phyloP scores from a whole-genome alignment of 163 green algal genomes.

The Coccomyxa subellipsoidea region DNA sequence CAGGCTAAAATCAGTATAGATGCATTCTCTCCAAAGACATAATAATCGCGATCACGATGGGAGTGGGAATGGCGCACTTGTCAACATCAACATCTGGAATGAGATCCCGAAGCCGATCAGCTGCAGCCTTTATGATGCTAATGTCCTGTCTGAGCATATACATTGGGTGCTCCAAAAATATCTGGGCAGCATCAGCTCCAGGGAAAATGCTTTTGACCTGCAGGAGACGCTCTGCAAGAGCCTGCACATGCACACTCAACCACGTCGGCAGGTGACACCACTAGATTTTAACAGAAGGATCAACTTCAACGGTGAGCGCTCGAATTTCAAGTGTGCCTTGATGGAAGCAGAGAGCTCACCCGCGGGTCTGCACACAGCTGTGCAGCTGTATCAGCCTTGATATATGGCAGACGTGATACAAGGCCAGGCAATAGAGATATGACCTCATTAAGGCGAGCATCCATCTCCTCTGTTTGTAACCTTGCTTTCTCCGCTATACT shows the following conservation, averaged over 20 bases:
- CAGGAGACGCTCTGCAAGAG: slow-evolving; percentile 34
- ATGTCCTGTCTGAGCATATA: slow-evolving; percentile 28
- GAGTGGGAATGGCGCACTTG: background rate
- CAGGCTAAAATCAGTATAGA: no score
- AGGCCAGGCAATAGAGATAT: background rate
- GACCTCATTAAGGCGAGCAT: background rate
- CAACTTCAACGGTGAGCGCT: no score
- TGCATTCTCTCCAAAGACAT: background rate
- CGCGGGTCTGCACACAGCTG: slow-evolving; percentile 7
- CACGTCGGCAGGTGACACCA: no score
- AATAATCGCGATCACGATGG: background rate
- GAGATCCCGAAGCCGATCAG: slow-evolving; percentile 34
- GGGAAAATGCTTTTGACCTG: slow-evolving; percentile 47
- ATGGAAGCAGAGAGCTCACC: background rate
- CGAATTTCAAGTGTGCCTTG: no score
- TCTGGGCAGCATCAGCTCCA: slow-evolving; percentile 17
- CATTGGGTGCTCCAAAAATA: slow-evolving; percentile 33
- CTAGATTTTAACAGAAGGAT: no score
- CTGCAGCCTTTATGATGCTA: slow-evolving; percentile 17
- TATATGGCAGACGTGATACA: background rate
- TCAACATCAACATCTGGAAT: slow-evolving; percentile 44
- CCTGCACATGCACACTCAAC: background rate
- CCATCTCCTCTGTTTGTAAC: background rate
- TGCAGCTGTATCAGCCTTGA: slow-evolving; percentile 34
- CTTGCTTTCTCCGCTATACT: background rate